Evolutionary conservation across 805 yeast genomes (phyloP).

Genomic region (Pichia californica): DNA sequence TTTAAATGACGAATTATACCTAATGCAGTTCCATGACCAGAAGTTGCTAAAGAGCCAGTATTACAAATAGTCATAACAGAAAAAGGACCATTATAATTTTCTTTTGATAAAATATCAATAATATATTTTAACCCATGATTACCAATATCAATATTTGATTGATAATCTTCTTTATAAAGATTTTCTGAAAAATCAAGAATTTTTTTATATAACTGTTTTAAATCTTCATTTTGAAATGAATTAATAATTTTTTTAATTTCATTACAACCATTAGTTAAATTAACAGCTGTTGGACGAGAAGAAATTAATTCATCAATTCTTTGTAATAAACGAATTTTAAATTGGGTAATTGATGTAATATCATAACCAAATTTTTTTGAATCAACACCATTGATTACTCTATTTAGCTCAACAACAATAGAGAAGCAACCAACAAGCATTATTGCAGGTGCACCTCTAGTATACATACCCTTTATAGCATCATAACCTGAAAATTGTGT

Average conservation of each 20-base stretch:
- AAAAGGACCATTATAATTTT: constrained; percentile 56
- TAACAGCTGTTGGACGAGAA: constrained; percentile 95
- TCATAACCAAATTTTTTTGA: constrained; percentile 24
- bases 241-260: constrained; percentile 35
- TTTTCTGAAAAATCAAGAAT: constrained; percentile 42
- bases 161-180: constrained; percentile 68
- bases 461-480: constrained; percentile 88
- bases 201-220: constrained; percentile 22
- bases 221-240: constrained; percentile 12
- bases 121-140: constrained; percentile 74
- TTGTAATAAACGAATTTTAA: constrained; percentile 33
- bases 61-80: constrained; percentile 89
- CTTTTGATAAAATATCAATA: constrained; percentile 34
- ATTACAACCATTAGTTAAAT: constrained; percentile 67
- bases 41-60: constrained; percentile 94
- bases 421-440: constrained; percentile 91
- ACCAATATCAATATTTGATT: constrained; percentile 76
- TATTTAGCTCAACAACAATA: constrained; percentile 62
- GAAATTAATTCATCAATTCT: constrained; percentile 61
- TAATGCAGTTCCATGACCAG: constrained; percentile 95
- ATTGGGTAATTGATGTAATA: constrained; percentile 14
- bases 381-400: constrained; percentile 19
- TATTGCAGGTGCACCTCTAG: constrained; percentile 97
- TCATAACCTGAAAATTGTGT: constrained; percentile 60
- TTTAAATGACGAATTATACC: constrained; percentile 81